These are phyloP conservation scores for Cupressus sempervirens DNA, from an alignment of 75 land plant genomes.

Conservation along the genomic window DNA sequence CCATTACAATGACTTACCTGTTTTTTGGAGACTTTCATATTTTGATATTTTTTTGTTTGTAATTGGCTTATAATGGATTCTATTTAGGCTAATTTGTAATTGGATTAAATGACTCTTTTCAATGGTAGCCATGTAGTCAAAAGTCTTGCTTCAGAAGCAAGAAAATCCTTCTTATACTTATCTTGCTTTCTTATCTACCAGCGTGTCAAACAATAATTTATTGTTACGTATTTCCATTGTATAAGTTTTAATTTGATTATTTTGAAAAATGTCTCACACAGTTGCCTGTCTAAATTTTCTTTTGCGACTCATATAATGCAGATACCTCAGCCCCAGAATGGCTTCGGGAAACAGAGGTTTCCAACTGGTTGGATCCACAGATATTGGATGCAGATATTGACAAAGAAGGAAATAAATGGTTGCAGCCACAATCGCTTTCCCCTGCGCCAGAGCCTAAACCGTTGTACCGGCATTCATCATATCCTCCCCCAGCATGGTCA, in stretches of 20 bases:
- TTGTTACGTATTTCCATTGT: background rate
- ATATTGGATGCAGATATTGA: constrained; percentile 42
- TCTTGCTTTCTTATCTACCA: background rate
- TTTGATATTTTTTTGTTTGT: background rate
- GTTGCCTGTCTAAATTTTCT: background rate
- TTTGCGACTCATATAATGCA: constrained; percentile 12
- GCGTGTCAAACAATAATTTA: background rate
- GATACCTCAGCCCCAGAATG: constrained; percentile 58
- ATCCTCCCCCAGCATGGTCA: constrained; percentile 45
- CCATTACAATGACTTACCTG: background rate
- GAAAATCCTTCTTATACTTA: background rate
- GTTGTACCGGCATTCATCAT: constrained; percentile 55
- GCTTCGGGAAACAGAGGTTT: constrained; percentile 42
- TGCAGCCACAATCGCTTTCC: constrained; percentile 54
- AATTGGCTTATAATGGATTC: background rate
- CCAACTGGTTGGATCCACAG: constrained; percentile 56
- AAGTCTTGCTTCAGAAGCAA: background rate
- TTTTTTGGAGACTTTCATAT: background rate
- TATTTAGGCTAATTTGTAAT: background rate
- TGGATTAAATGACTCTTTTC: background rate
- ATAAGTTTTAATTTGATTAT: background rate
- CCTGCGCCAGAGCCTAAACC: constrained; percentile 35
- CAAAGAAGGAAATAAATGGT: constrained; percentile 62
- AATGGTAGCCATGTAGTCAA: background rate
- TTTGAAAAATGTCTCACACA: background rate